Conservation (phyloP, 352 stramenopile genomes). For the Phytophthora pluvialis region DNA sequence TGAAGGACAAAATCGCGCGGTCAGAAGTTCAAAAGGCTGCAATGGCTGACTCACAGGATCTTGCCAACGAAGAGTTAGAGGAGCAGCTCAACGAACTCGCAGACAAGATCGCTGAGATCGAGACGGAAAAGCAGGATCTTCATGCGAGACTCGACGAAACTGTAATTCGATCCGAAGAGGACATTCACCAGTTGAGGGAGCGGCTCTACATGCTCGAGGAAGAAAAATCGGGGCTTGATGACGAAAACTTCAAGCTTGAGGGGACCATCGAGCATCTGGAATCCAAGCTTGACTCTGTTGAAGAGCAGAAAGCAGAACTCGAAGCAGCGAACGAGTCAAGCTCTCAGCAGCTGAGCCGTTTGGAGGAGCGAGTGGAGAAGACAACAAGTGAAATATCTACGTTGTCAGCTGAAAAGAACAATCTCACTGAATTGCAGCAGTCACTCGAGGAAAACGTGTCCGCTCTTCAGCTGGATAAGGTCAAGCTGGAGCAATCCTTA, state of each 20-base stretch:
- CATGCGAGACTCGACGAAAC: slow-evolving; percentile 43
- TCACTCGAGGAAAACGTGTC: slow-evolving; percentile 46
- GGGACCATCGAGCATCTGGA: slow-evolving; percentile 41
- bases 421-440: slow-evolving; percentile 35
- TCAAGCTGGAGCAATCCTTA: slow-evolving; percentile 43
- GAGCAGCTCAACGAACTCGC: slow-evolving; percentile 65
- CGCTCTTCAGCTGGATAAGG: slow-evolving; percentile 46
- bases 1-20: slow-evolving; percentile 57
- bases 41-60: slow-evolving; percentile 52
- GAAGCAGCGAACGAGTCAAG: slow-evolving; percentile 33
- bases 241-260: slow-evolving; percentile 48
- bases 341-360: slow-evolving; percentile 28
- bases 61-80: slow-evolving; percentile 57
- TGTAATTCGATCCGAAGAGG: slow-evolving; percentile 47
- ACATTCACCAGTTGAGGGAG: slow-evolving; percentile 55
- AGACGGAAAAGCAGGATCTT: slow-evolving; percentile 61
- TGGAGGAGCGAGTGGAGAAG: slow-evolving; percentile 31
- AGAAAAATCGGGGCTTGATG: slow-evolving; percentile 48
- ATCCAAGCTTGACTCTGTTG: slow-evolving; percentile 38
- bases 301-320: slow-evolving; percentile 48
- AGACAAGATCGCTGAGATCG: slow-evolving; percentile 65
- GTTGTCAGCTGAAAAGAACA: slow-evolving; percentile 35
- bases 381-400: slow-evolving; percentile 32
- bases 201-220: slow-evolving; percentile 55
- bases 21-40: slow-evolving; percentile 51